Base-by-base conservation (phyloP, 2,329 filamentous ascomycete species). In the Pezicula carpinea region DNA sequence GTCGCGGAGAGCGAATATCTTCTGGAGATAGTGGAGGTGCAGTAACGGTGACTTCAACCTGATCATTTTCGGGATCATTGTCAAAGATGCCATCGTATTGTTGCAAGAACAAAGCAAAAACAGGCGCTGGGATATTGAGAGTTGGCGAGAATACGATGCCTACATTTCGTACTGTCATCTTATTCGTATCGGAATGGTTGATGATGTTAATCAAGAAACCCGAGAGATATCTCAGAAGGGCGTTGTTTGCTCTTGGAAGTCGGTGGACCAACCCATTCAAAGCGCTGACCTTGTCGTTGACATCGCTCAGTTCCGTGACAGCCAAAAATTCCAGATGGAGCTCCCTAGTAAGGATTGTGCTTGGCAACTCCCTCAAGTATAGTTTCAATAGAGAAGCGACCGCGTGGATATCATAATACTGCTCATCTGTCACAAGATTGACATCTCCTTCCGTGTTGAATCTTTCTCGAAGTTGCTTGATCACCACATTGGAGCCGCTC, bases 141-240 rank as follows among this genome's bases (percentile, higher is more conserved):
- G 93, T 97, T 0, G 93, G 93, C 14, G 93, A 95, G 66, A 99
- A 99, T 47, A 99, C 92, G 58, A 99, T 97, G 54, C 93, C 92
- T 46, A 99, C 89, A 62, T 99, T 99, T 55, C 92, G 84, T 44
- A 96, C 88, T 10, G 88, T 96, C 93, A 99, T 99, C 75, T 96
- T 97, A 73, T 99, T 99, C 52, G 86, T 74, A 58, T 88, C 84
- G 6, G 89, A 76, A 58, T 96, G 90, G 66, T 93, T 90, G 62
- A 96, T 89, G 59, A 99, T 92, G 60, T 87, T 85, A 62, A 96
- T 89, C 58, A 99, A 70, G 69, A 96, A 96, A 3, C 87, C 82
- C 40, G 92, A 88, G 46, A 99, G 72, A 53, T 95, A 90, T 59
- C 86, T 84, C 33, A 99, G 75, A 36, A 99, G 73, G 3, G 87